Conservation (phyloP, 768 basidiomycete species). For the Boletus rubescentipes region DNA sequence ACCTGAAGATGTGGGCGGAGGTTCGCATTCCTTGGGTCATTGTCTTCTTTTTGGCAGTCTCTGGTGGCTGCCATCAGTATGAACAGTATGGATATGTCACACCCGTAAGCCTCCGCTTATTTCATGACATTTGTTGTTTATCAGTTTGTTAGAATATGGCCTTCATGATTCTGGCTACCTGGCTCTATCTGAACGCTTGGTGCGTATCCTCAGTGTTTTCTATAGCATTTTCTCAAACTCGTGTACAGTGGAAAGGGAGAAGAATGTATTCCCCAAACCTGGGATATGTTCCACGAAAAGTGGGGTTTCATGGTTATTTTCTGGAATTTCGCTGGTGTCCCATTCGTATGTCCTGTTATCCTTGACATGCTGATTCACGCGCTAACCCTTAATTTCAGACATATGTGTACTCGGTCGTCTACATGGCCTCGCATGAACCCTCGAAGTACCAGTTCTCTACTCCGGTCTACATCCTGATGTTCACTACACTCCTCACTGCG, state of each 20-base stretch:
- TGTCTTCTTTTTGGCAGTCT: conserved; percentile 89
- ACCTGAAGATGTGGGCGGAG: conserved; percentile 99
- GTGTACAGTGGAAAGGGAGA: conserved; percentile 78
- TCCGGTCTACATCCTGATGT: conserved; percentile 68
- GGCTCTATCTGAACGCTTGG: conserved; percentile 97
- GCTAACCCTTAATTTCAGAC: conserved; percentile 49
- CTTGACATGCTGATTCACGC: not conserved
- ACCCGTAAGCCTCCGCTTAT: conserved; percentile 51
- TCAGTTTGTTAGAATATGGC: conserved; percentile 74
- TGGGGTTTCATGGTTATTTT: conserved; percentile 99
- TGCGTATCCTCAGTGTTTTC: conserved; percentile 29
- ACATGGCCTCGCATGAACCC: conserved; percentile 95
- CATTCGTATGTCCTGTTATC: conserved; percentile 65
- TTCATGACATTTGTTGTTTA: not conserved
- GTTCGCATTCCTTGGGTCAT: conserved; percentile 97
- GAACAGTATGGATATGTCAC: conserved; percentile 90
- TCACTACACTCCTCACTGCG: conserved; percentile 71
- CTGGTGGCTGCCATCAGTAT: conserved; percentile 94
- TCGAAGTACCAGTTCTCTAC: conserved; percentile 85
- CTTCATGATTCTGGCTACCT: conserved; percentile 94
- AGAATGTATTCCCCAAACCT: conserved; percentile 93
- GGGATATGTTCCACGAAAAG: conserved; percentile 99
- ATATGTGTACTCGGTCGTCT: conserved; percentile 96
- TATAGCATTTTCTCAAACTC: not conserved
- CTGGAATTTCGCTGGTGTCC: conserved; percentile 94